These are phyloP conservation scores for Quercus variabilis DNA, from an alignment of 306 rosid genomes.

Conservation along the genomic window DNA sequence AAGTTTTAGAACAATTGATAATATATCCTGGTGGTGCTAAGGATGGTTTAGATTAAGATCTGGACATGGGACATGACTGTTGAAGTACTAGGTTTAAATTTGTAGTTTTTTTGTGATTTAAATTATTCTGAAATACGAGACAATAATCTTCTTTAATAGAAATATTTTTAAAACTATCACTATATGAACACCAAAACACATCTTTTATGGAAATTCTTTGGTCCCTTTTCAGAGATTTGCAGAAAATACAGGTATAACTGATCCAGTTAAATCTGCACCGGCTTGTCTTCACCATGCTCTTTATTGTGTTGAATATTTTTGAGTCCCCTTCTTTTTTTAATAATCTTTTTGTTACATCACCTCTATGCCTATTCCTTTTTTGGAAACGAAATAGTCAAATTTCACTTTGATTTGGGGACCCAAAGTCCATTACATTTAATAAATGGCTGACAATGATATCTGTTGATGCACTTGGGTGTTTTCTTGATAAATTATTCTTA, in stretches of 20 bases:
- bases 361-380: not conserved
- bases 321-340: not conserved
- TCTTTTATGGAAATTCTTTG: not conserved
- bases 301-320: not conserved
- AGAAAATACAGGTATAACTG: not conserved
- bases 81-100: not conserved
- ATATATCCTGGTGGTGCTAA: not conserved
- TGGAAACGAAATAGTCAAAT: not conserved
- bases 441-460: not conserved
- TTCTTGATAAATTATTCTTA: not conserved
- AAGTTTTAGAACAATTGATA: too few species aligned
- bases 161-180: not conserved
- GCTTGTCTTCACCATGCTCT: not conserved
- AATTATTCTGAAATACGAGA: not conserved
- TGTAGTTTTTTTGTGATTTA: not conserved
- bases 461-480: not conserved
- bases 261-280: not conserved
- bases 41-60: not conserved
- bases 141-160: not conserved
- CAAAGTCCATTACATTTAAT: not conserved
- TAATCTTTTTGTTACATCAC: not conserved
- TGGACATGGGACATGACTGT: not conserved
- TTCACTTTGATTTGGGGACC: not conserved
- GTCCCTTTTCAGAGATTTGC: not conserved
- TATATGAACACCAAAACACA: too few species aligned